Base-by-base conservation (phyloP, 768 basidiomycete genomes). In the Hygrocybe coccinea region DNA sequence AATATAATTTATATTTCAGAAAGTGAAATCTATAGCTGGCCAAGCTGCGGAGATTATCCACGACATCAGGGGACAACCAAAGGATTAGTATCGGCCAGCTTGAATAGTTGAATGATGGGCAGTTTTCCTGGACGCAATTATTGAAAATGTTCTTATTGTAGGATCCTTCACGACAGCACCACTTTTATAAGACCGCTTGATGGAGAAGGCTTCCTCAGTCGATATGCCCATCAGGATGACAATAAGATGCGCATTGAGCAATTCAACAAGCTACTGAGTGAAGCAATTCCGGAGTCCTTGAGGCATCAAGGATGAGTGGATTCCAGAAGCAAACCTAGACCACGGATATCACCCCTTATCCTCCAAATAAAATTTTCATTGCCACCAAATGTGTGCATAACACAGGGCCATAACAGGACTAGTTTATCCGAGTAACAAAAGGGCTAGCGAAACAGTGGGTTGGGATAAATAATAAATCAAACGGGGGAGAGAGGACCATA, bases 1-100 rank as follows among this genome's bases (percentile, higher is more conserved):
- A 49, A n/a, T 15, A 34, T 37, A 34, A 5, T 52, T 45, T 22
- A 47, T 4, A 17, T 14, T 10, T 11, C 38, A 59, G 58, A 59
- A 56, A 49, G 37, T 48, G 39, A 59, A 59, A 22, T 52, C 49
- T 35, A 53, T 57, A 9, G 56, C 56, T 2, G 25, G 36, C 22
- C 41, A 43, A 45, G 29, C 56, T n/a, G 52, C 43, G 12, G 17
- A 37, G 21, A 43, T 57, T 17, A 15, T 57, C 12, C 19, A 21
- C 5, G 44, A 53, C 25, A 53, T 57, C 37, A 44, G 51, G 51
- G 35, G 46, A 14, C 38, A 57, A 34, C 54, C 52, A 33, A 54
- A 47, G 41, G 33, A 53, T 33, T 46, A 45, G 56, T 19, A 45
- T 57, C 19, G 22, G 10, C 15, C 29, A 35, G 51, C 54, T 57